Evolutionary conservation across 2,329 filamentous ascomycete genomes (phyloP).

Genomic region (Nectriaceae sp.): DNA sequence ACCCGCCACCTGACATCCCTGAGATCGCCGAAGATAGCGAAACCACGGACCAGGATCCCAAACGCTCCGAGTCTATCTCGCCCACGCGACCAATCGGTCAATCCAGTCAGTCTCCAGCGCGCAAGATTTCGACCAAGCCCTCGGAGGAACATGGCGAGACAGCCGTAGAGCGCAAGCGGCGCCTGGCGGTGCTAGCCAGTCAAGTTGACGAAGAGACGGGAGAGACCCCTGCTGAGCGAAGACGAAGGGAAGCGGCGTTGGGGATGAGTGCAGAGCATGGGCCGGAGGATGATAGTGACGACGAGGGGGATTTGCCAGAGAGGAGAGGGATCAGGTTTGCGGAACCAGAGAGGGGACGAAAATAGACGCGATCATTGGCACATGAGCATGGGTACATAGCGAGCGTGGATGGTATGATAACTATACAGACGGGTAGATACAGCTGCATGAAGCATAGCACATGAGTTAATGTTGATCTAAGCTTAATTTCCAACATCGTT

Average conservation of each 20-base stretch:
- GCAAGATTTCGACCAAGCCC: slow-evolving; percentile 7
- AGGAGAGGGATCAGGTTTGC: slow-evolving; percentile 64
- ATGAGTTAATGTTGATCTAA: not conserved
- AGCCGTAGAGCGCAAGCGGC: slow-evolving; percentile 67
- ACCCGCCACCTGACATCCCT: slow-evolving; percentile 24
- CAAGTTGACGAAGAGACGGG: slow-evolving; percentile 47
- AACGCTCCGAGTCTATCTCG: slow-evolving; percentile 18
- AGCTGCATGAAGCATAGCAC: not conserved
- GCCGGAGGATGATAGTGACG: slow-evolving; percentile 48
- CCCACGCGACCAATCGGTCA: slow-evolving; percentile 12
- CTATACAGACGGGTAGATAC: not conserved
- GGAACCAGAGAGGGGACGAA: slow-evolving; percentile 38
- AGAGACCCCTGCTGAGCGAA: slow-evolving; percentile 75
- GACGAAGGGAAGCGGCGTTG: slow-evolving; percentile 72
- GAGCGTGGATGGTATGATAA: not conserved
- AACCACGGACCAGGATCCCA: slow-evolving; percentile 6
- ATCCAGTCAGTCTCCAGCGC: slow-evolving; percentile 1
- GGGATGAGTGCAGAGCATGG: slow-evolving; percentile 52
- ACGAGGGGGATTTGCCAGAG: slow-evolving; percentile 56
- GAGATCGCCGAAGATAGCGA: slow-evolving; percentile 22
- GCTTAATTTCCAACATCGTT: no score
- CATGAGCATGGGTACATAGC: not conserved
- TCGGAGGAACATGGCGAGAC: slow-evolving; percentile 56
- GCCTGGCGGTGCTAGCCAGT: slow-evolving; percentile 55
- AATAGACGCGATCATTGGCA: slow-evolving; percentile 7